Percentiles rank a stretch among this genome's conserved stretches.
phyloP scores from a whole-genome alignment of 1,284 basidiomycete species.

The Tylopilus orsonianus region DNA sequence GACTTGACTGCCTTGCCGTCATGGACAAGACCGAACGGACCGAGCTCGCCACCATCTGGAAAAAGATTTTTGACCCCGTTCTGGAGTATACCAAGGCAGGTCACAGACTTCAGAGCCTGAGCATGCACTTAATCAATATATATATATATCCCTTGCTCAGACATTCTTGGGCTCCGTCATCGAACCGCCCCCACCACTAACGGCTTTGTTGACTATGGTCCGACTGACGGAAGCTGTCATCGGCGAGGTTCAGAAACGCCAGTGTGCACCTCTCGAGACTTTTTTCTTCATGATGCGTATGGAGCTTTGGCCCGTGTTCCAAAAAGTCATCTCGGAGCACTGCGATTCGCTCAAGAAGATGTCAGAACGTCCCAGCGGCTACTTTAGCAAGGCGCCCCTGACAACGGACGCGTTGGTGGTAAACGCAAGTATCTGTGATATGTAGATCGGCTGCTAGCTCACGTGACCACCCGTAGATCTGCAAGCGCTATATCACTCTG shows the following conservation, averaged over 20 bases:
- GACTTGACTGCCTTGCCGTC: slow-evolving; percentile 29
- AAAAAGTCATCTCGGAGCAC: slow-evolving; percentile 84
- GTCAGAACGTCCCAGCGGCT: slow-evolving; percentile 64
- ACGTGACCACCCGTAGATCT: slow-evolving; percentile 36
- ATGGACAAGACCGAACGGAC: slow-evolving; percentile 60
- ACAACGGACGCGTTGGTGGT: slow-evolving; percentile 71
- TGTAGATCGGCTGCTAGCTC: background rate
- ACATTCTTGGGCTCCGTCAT: slow-evolving; percentile 64
- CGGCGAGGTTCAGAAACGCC: slow-evolving; percentile 69
- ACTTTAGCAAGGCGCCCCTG: slow-evolving; percentile 62
- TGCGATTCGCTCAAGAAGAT: slow-evolving; percentile 79
- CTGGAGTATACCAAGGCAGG: slow-evolving; percentile 78
- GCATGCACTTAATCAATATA: slow-evolving; percentile 1
- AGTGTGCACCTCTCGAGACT: slow-evolving; percentile 74
- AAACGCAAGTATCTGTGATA: slow-evolving; percentile 46
- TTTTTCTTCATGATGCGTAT: slow-evolving; percentile 80
- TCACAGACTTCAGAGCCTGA: slow-evolving; percentile 5
- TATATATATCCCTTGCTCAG: no score
- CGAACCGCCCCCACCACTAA: slow-evolving; percentile 68
- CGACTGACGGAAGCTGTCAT: slow-evolving; percentile 81
- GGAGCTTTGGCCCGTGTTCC: slow-evolving; percentile 88
- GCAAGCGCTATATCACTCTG: slow-evolving; percentile 70
- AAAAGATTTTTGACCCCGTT: slow-evolving; percentile 87
- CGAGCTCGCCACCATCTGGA: slow-evolving; percentile 71
- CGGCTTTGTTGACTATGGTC: slow-evolving; percentile 85